These are phyloP conservation scores for Senna tora DNA, from an alignment of 306 rosid species.

Conservation along the genomic window DNA sequence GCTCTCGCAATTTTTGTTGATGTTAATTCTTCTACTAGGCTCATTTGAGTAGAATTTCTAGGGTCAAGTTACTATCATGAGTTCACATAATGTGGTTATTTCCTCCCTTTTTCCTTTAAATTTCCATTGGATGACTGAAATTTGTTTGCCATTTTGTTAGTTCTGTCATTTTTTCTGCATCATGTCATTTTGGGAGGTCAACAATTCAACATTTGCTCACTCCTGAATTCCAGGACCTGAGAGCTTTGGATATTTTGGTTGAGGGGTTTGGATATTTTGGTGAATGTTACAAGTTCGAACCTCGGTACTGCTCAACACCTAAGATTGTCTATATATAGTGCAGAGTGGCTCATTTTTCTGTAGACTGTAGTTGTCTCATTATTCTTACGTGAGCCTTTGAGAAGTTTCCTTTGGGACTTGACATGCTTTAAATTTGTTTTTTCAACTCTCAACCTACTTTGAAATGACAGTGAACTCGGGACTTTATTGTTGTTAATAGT, in stretches of 20 bases:
- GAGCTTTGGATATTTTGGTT: not conserved
- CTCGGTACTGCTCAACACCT: not conserved
- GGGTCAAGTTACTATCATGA: not conserved
- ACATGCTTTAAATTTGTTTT: not conserved
- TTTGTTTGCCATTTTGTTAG: not conserved
- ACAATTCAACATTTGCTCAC: not conserved
- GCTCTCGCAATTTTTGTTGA: conserved; percentile 11
- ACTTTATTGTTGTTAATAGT: no score
- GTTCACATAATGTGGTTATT: not conserved
- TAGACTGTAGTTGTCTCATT: not conserved
- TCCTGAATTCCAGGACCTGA: no score
- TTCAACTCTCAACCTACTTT: not conserved
- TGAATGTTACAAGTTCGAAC: not conserved
- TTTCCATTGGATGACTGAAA: not conserved
- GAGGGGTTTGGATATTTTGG: not conserved
- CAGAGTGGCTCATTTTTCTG: not conserved
- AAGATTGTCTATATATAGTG: not conserved
- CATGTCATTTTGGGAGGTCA: not conserved
- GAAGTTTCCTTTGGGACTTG: not conserved
- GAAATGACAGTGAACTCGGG: conserved; percentile 10
- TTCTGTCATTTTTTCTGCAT: not conserved
- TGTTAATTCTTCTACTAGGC: not conserved
- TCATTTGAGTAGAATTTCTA: not conserved
- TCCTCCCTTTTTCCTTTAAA: not conserved
- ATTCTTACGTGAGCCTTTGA: not conserved